Evolutionary conservation across 805 yeast genomes (phyloP).

Genomic region (Myxozyma udenii): DNA sequence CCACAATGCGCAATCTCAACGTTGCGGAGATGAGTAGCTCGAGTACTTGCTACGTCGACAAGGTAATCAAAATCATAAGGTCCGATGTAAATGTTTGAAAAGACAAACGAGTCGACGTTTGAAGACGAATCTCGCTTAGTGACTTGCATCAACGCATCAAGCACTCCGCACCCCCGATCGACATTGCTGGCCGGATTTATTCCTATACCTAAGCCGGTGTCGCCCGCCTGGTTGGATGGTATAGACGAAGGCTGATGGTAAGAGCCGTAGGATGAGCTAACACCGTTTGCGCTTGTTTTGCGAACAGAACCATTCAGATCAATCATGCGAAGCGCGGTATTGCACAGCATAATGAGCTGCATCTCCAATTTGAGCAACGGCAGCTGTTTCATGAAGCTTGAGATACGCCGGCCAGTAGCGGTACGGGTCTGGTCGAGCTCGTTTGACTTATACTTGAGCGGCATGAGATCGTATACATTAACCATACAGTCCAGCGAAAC

Average conservation of each 20-base stretch:
- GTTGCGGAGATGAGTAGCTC: conserved; percentile 24
- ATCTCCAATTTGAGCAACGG: conserved; percentile 25
- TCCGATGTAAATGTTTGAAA: conserved; percentile 24
- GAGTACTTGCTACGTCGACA: conserved; percentile 25
- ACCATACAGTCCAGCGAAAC: conserved; percentile 21
- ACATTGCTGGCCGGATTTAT: not conserved
- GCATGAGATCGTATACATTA: conserved; percentile 16
- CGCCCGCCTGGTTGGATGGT: not conserved
- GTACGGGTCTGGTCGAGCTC: conserved; percentile 29
- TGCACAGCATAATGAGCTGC: conserved; percentile 29
- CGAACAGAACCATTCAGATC: conserved; percentile 20
- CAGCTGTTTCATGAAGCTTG: conserved; percentile 22
- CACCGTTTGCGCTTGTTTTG: conserved; percentile 1
- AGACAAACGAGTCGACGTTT: conserved; percentile 29
- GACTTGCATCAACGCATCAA: conserved; percentile 28
- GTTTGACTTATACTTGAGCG: conserved; percentile 13
- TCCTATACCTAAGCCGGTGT: not conserved
- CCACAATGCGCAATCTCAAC: conserved; percentile 31
- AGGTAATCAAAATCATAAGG: conserved; percentile 25
- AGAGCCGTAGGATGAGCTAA: not conserved
- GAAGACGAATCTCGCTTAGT: conserved; percentile 20
- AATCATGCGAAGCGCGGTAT: conserved; percentile 27
- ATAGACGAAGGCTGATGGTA: too few relatives aligned
- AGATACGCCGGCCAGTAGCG: conserved; percentile 25
- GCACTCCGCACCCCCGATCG: conserved; percentile 23